Conservation (phyloP, 2,329 filamentous ascomycete species). For the Aspergillus brasiliensis region DNA sequence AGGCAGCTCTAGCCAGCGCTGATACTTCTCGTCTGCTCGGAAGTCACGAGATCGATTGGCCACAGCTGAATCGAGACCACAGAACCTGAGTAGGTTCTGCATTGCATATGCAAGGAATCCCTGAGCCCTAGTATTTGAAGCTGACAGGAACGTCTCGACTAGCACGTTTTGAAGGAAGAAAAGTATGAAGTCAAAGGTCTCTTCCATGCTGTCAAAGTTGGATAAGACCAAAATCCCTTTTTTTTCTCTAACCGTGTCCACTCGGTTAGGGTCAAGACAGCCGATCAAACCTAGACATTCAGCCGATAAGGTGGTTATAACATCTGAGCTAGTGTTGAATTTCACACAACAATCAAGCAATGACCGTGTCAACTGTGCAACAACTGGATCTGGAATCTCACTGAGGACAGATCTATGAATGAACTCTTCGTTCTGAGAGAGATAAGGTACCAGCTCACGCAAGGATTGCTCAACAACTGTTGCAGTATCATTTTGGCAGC, state of each 20-base stretch:
- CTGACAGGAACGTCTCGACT: slow-evolving; percentile 87
- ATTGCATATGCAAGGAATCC: slow-evolving; percentile 92
- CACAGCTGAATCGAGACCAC: slow-evolving; percentile 66
- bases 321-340: slow-evolving; percentile 68
- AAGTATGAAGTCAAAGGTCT: slow-evolving; percentile 82
- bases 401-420: slow-evolving; percentile 78
- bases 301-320: slow-evolving; percentile 73
- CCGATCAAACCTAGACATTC: slow-evolving; percentile 86
- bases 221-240: slow-evolving; percentile 82
- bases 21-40: slow-evolving; percentile 63
- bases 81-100: slow-evolving; percentile 82
- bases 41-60: slow-evolving; percentile 55
- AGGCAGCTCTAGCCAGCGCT: slow-evolving; percentile 77
- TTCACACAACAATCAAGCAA: slow-evolving; percentile 84
- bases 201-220: slow-evolving; percentile 77
- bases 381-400: slow-evolving; percentile 77
- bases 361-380: slow-evolving; percentile 71
- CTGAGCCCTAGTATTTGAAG: slow-evolving; percentile 82
- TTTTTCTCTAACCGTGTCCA: slow-evolving; percentile 77
- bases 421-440: slow-evolving; percentile 72
- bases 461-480: slow-evolving; percentile 83
- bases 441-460: slow-evolving; percentile 72
- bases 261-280: slow-evolving; percentile 85
- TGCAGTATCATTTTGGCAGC: slow-evolving; percentile 79
- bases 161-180: slow-evolving; percentile 85